Evolutionary conservation across 2,329 filamentous ascomycete species (phyloP), one percentile per base, ranked within the genome.

Genomic region (Trichophyton schoenleinii): DNA sequence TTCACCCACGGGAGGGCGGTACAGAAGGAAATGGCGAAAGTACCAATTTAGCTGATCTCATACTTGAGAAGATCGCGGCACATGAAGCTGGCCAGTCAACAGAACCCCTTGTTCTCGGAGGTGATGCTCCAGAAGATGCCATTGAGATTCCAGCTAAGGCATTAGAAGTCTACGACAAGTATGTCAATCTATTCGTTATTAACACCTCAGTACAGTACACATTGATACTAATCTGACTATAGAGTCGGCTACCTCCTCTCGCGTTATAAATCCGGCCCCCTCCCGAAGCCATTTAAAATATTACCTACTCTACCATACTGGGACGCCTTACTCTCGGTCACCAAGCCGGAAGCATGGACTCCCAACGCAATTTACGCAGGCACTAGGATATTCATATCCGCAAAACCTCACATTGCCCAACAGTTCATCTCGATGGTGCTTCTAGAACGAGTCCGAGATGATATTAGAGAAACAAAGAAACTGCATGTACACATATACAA

Each of bases 211-310:
- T 34, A 20, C 38, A 8, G 25, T 58, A 28, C 49, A 1, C 5
- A 41, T n/a, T 13, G 2, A 18, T 46, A 55, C 13, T 61, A 49
- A 57, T 9, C 36, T 31, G 2, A 20, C 11, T 65, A 52, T 58
- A 90, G 86, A 77, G 86, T 96, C 67, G 92, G 91, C 63, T 80
- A 91, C 66, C 87, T 97, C 63, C 81, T 99, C 63, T 91, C 89
- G 28, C 85, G 92, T 66, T 97, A 96, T 79, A 96, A 95, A 76
- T 92, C 88, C 13, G 94, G 94, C n/a, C 92, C 92, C 66, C 81
- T 99, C 36, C 94, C 94, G 20, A 99, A 99, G 75, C 92, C 92
- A 0, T 95, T 99, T 81, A 97, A 97, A 76, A 91, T 97, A 66
- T 82, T 99, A 7, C 94, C 94, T 1, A 91, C 91, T 0, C 84